Conservation (phyloP, 345 rosid species). For the Dovyalis caffra region DNA sequence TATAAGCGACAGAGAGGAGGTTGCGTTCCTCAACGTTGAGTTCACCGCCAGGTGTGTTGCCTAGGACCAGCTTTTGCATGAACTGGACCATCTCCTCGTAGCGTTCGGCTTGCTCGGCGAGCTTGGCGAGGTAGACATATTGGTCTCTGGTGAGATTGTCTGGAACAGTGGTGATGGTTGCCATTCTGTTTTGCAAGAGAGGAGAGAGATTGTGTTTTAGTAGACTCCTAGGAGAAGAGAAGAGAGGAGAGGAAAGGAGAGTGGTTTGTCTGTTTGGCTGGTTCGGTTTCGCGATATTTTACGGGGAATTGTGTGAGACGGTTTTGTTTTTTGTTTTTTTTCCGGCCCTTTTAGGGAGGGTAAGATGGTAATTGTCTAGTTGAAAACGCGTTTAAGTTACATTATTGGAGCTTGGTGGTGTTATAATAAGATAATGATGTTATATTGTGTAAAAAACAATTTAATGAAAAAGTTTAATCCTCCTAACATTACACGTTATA, state of each 20-base stretch:
- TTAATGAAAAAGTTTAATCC: no score
- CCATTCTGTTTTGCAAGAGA: constrained; percentile 16
- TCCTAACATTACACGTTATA: no score
- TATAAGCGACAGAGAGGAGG: constrained; percentile 92
- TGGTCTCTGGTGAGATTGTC: constrained; percentile 77
- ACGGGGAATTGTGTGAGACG: neutral
- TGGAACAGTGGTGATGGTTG: constrained; percentile 30
- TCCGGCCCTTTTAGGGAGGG: no score
- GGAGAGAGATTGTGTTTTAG: neutral
- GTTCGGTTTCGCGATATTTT: neutral
- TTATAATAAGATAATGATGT: no score
- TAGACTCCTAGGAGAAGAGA: neutral
- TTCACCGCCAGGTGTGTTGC: constrained; percentile 73
- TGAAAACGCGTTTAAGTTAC: no score
- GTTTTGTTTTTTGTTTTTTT: neutral
- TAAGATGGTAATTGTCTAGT: neutral
- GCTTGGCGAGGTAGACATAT: constrained; percentile 88
- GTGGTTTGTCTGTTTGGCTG: neutral
- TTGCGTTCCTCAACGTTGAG: constrained; percentile 93
- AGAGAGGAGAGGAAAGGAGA: neutral
- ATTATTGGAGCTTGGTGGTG: no score
- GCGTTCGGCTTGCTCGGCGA: constrained; percentile 97
- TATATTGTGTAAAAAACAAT: no score
- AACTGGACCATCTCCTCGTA: constrained; percentile 96
- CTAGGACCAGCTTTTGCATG: constrained; percentile 84